Evolutionary conservation across 1,139 yeast genomes (phyloP).

Genomic region (Ashbya aceris): DNA sequence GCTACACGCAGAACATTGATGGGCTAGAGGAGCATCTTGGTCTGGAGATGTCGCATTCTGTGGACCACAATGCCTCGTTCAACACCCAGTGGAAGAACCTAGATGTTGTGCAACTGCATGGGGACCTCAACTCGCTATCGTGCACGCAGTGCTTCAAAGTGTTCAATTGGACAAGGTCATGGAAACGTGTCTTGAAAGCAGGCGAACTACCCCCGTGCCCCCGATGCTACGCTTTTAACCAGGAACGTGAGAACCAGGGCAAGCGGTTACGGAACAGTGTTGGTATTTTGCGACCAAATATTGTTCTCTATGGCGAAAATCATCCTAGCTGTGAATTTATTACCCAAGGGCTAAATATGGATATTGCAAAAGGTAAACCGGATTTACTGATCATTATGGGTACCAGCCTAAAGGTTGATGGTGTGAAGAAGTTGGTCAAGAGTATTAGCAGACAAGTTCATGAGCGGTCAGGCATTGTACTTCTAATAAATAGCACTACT

Average conservation of each 20-base stretch:
- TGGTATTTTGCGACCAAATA: constrained; percentile 70
- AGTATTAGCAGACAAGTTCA: constrained; percentile 62
- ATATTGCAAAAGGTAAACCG: constrained; percentile 49
- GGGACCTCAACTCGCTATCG: constrained; percentile 66
- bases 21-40: constrained; percentile 32
- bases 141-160: constrained; percentile 60
- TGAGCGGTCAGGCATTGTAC: constrained; percentile 47
- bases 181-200: constrained; percentile 34
- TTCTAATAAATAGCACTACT: constrained; percentile 44
- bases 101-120: constrained; percentile 85
- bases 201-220: constrained; percentile 45
- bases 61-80: constrained; percentile 11
- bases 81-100: constrained; percentile 43
- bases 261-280: constrained; percentile 68
- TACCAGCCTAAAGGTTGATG: constrained; percentile 79
- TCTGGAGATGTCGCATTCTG: constrained; percentile 21
- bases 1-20: constrained; percentile 73
- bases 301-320: constrained; percentile 77
- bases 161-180: constrained; percentile 53
- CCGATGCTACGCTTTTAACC: constrained; percentile 39
- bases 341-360: constrained; percentile 62
- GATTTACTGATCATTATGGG: constrained; percentile 79
- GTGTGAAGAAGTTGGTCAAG: constrained; percentile 66
- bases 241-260: constrained; percentile 43
- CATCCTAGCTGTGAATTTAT: constrained; percentile 79